Conservation (phyloP, 768 basidiomycete species). For the Calocera viscosa region DNA sequence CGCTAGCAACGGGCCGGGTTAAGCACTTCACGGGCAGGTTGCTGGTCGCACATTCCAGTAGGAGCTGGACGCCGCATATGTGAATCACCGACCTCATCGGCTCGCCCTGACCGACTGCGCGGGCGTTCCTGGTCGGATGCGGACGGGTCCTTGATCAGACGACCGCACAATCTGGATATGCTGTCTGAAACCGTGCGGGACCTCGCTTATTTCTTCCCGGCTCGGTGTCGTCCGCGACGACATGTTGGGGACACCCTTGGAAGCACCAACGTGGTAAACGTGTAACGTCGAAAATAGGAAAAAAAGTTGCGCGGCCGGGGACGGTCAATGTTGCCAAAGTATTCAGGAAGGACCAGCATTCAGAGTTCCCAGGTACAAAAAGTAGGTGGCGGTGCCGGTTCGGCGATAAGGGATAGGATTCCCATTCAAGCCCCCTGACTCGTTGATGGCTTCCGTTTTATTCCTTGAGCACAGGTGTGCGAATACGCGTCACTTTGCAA, state of each 20-base stretch:
- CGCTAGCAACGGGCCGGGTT: too few relatives aligned
- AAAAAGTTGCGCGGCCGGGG: background rate
- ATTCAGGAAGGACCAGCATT: background rate
- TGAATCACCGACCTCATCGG: too few relatives aligned
- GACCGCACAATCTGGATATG: background rate
- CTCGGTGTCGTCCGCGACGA: background rate
- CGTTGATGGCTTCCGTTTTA: background rate
- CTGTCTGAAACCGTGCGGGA: background rate
- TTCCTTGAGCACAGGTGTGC: slow-evolving; percentile 3
- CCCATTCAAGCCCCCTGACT: background rate
- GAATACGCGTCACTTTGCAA: background rate
- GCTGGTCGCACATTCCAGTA: too few relatives aligned
- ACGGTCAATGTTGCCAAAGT: background rate
- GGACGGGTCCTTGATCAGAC: too few relatives aligned
- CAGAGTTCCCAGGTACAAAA: too few relatives aligned
- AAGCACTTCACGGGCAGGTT: too few relatives aligned
- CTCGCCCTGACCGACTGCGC: too few relatives aligned
- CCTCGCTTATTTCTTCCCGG: background rate
- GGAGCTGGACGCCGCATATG: too few relatives aligned
- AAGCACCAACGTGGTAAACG: background rate
- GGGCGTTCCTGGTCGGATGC: too few relatives aligned
- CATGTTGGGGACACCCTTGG: background rate
- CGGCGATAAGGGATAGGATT: background rate
- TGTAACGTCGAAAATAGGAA: background rate
- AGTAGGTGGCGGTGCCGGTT: background rate